Base-by-base conservation (phyloP, 345 rosid genomes). In the Bruguiera gymnorhiza region DNA sequence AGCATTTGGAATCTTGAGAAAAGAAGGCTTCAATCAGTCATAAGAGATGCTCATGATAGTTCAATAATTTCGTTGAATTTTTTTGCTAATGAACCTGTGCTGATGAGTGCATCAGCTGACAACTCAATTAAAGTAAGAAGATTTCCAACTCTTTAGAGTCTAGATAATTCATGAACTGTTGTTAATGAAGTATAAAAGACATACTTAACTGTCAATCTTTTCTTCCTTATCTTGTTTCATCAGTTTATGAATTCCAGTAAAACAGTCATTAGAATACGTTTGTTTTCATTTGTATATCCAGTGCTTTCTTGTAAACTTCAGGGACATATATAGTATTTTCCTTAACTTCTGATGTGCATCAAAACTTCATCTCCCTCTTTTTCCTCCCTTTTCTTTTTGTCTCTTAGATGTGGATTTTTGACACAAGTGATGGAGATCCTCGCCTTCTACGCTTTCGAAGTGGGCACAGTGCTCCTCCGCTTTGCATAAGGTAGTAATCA, bases 391-490 rank as follows among this genome's bases (percentile, higher is more conserved):
- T 15, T 23, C 30, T 65, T 31, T 16, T 19, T 11, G 16, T 71
- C 7, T 37, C 69, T 26, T 73, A 95, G 98, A 88, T 95, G 91
- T 95, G 99, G 99, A 87, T 95, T 79, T 95, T 95, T 71, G 97
- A 88, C 85, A 85, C 91, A 70, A 92, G 81, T 84, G 97, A 95
- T 79, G 96, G 91, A 34, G 99, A 87, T 82, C 96, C 97, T 85
- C 96, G 97, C 62, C 83, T 95, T 59, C 76, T 95, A 73, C 97
- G 97, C 67, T 95, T 95, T 78, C 97, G 97, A 21, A 88, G 92
- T 79, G 99, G 99, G 74, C 97, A 95, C 58, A 90, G 97, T 86
- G 99, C 99, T 73, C 97, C 99, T 73, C 99, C 99, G 36, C 82
- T 81, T 64, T 95, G 97, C 82, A 86, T 95, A 85, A 95, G 93